A percentile compares a stretch with the other conserved stretches of the same genome.
phyloP scores from a whole-genome alignment of 148 eudicot species.

The Cornus kousa region DNA sequence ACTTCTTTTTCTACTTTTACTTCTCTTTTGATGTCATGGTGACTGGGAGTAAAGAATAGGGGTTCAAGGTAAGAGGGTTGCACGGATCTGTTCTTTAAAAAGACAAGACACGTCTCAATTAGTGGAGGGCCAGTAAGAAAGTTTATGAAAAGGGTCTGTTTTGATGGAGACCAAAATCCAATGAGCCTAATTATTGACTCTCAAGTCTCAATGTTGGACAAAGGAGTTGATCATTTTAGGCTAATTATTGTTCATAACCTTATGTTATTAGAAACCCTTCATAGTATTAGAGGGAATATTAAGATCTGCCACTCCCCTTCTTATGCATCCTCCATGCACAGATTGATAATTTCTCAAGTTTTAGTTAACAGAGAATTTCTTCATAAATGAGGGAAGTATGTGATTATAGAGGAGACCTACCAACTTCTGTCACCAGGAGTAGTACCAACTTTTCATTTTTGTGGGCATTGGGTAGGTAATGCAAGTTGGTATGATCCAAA shows the following conservation, averaged over 20 bases:
- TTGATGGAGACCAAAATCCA: neutral
- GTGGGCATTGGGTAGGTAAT: no score
- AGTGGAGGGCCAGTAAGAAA: neutral
- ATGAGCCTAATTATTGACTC: neutral
- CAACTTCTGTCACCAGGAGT: no score
- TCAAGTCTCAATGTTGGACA: neutral
- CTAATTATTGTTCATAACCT: neutral
- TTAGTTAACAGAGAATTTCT: neutral
- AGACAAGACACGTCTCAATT: neutral
- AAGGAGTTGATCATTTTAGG: neutral
- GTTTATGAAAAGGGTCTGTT: neutral
- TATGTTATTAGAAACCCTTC: neutral
- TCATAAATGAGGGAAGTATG: neutral
- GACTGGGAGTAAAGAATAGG: neutral
- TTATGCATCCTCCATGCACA: neutral
- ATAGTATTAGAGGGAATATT: neutral
- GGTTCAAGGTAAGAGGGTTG: neutral
- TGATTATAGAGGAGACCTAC: neutral
- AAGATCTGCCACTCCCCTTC: neutral
- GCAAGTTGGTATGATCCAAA: no score
- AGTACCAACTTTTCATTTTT: neutral
- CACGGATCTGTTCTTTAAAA: neutral
- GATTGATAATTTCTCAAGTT: neutral
- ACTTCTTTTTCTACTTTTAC: neutral
- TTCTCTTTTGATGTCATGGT: neutral